Evolutionary conservation across 805 yeast species (phyloP).

Genomic region (Candida dajiaensis): DNA sequence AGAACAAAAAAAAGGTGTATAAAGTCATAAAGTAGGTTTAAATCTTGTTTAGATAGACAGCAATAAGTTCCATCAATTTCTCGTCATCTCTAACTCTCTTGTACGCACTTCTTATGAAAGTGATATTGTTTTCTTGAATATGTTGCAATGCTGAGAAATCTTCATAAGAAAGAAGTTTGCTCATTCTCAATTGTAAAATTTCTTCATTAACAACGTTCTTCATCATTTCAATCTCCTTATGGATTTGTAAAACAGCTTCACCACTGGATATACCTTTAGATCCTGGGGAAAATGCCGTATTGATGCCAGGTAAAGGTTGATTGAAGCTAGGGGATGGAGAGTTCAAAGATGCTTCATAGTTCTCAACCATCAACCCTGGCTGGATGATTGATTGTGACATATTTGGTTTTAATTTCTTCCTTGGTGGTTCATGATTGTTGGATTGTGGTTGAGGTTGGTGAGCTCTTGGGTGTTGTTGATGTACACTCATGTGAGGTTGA

Average conservation of each 20-base stretch:
- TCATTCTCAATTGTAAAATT: slow-evolving; percentile 13
- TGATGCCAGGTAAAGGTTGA: not conserved
- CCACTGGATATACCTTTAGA: slow-evolving; percentile 11
- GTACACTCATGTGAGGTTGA: slow-evolving; percentile 1
- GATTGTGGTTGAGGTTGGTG: not conserved
- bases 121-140: slow-evolving; percentile 13
- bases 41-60: slow-evolving; percentile 14
- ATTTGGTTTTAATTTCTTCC: slow-evolving; percentile 1
- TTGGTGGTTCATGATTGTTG: not conserved
- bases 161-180: slow-evolving; percentile 11
- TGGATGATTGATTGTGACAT: slow-evolving; percentile 7
- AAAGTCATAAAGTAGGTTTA: not conserved
- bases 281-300: not conserved
- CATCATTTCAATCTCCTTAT: slow-evolving; percentile 20
- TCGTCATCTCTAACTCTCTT: slow-evolving; percentile 16
- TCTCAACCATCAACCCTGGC: slow-evolving; percentile 9
- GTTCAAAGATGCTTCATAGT: slow-evolving; percentile 1
- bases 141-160: slow-evolving; percentile 17
- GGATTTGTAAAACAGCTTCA: slow-evolving; percentile 18
- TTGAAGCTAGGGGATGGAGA: not conserved
- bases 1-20: not conserved
- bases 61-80: slow-evolving; percentile 17
- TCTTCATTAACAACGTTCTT: slow-evolving; percentile 16
- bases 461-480: not conserved
- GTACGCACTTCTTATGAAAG: slow-evolving; percentile 18